Evolutionary conservation across 371 early-diverging fungal species (phyloP), one percentile per base, ranked within the genome.

Genomic region (Blakeslea trispora): DNA sequence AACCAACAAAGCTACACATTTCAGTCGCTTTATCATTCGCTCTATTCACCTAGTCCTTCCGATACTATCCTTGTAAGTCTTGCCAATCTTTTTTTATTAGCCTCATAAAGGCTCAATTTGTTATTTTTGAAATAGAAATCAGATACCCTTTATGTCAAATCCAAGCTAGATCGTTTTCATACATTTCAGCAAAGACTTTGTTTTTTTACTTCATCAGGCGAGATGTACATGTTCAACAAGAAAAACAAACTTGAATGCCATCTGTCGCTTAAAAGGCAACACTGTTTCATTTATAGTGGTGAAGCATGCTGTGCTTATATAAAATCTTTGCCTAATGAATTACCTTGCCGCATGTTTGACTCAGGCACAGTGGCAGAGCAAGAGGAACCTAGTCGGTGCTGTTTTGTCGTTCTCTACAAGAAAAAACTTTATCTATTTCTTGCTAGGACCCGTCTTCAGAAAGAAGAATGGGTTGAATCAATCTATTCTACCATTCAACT

Each of bases 301-400:
- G 54, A 59, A 23, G 41, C 13, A 14, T 59, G 53, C 17, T 46
- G 55, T 17, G 15, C 19, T 18, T 40, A 55, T 39, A 55, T 55
- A 24, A 17, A 18, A 8, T 34, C 39, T 17, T 24, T 46, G 9
- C 32, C 41, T 34, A n/a, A 1, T 14, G 41, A 51, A 2, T 23
- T 51, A 17, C 51, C 47, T 1, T 28, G 32, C 22, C 41, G 48
- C 1, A 6, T 56, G 2, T 56, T 48, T 43, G 34, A 56, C 2
- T 3, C 28, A n/a, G 49, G 49, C 1, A 19, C 2, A 21, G 15
- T 49, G 15, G 18, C 40, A 2, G 23, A 17, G 34, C 24, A 43
- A 6, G 41, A 47, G 7, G 17, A 28, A n/a, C 57, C 49, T 0
- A 31, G 13, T 23, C 43, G 42, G 32, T 48, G 49, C n/a, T 56